Base-by-base conservation (phyloP, 1,139 yeast genomes). In the Kurtzmaniella quercitrusa region DNA sequence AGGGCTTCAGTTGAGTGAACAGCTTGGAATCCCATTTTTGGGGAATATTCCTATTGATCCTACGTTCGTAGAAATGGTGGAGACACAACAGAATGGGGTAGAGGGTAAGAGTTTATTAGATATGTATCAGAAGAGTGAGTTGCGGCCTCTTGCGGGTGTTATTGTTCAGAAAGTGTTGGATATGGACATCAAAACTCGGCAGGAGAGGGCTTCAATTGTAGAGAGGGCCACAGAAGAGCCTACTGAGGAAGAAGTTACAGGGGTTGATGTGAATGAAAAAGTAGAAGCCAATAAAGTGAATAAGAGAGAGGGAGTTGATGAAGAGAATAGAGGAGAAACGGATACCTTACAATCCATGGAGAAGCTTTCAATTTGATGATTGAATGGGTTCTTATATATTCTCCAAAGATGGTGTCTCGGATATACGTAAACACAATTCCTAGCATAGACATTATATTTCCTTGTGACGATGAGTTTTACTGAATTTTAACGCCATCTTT, bases 1-100 rank as follows among this genome's bases (percentile, higher is more conserved):
- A n/a, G 99, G 98, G 1, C 64, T 76, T 53, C 66, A 65, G 15
- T 67, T 94, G 42, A 85, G 97, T 25, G 67, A 73, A 33, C 77
- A 77, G 43, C 74, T 80, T 48, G 64, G 70, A 5, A 66, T 93
- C 37, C 79, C 82, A 8, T 90, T 83, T 55, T 68, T 94, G 52
- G 98, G 98, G 0, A 81, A 81, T 45, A 81, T 94, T 2, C 98
- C 98, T 1, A 88, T 94, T 23, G 98, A 93, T 56, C 98, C 98
- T 1, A 76, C 73, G 42, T 93, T 93, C 66, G 95, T 88, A 21
- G 90, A 86, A 52, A 65, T 89, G 73, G 78, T 93, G 15, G 98
- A 93, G 59, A 68, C 63, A 43, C 84, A 79, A 52, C 60, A 63
- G 47, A 52, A 51, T 48, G 57, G 60, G 39, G 52, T 53, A 16